Conservation (phyloP, 331 rosid genomes). For the Malus hybrid region DNA sequence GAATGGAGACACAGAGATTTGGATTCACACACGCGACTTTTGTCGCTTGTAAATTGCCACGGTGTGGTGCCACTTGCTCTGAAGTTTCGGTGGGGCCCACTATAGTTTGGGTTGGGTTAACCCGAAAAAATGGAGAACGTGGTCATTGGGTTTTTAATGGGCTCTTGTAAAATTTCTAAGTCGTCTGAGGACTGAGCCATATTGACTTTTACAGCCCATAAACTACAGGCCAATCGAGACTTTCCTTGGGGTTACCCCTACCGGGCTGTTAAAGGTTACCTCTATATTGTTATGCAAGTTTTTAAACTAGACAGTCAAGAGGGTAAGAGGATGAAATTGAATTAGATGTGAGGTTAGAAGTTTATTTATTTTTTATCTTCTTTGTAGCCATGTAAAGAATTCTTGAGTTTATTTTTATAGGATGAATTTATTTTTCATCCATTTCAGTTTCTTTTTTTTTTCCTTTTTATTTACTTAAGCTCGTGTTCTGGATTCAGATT, state of each 20-base stretch:
- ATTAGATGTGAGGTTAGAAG: too few relatives aligned
- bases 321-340: too few relatives aligned
- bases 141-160: not conserved
- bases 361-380: too few relatives aligned
- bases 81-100: not conserved
- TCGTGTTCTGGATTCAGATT: too few relatives aligned
- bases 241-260: not conserved
- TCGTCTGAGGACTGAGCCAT: not conserved
- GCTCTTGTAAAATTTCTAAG: not conserved
- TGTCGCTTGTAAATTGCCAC: not conserved
- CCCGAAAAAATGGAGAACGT: not conserved
- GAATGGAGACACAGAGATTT: not conserved
- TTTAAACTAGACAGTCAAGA: too few relatives aligned
- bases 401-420: too few relatives aligned
- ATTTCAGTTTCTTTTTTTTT: too few relatives aligned
- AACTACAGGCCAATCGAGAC: not conserved
- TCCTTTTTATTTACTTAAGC: too few relatives aligned
- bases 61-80: not conserved
- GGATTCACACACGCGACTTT: not conserved
- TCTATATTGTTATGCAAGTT: not conserved
- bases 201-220: not conserved
- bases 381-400: too few relatives aligned
- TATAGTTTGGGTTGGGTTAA: not conserved
- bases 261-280: too few relatives aligned
- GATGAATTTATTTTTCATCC: too few relatives aligned